Percentiles rank a stretch among this genome's conserved stretches.
Evolutionary conservation across 306 rosid species (phyloP).

Genomic region (Rosa persica): DNA sequence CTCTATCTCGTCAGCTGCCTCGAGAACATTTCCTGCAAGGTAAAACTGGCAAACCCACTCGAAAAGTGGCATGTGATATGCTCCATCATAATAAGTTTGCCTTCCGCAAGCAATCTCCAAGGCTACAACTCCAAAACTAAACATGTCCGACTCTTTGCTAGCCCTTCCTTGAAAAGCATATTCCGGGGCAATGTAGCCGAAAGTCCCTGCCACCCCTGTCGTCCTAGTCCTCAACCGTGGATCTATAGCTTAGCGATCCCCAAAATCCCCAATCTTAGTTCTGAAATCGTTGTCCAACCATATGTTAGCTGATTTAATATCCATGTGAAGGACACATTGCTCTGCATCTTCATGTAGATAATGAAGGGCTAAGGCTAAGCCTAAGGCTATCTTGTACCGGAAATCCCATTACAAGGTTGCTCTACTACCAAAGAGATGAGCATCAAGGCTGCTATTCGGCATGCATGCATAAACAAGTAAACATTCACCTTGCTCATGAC

Average conservation of each 20-base stretch:
- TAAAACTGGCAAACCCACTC: slow-evolving; percentile 43
- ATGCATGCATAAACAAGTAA: slow-evolving; percentile 38
- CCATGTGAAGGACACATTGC: slow-evolving; percentile 56
- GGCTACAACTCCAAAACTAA: not conserved
- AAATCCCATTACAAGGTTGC: slow-evolving; percentile 4
- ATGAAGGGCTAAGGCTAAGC: slow-evolving; percentile 1
- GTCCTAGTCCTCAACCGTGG: not conserved
- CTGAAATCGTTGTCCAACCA: slow-evolving; percentile 40
- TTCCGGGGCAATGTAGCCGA: not conserved
- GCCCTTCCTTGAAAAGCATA: not conserved
- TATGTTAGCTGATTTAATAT: slow-evolving; percentile 55
- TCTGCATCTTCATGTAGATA: slow-evolving; percentile 57
- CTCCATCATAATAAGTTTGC: not conserved
- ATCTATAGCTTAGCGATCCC: slow-evolving; percentile 20
- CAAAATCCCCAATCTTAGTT: slow-evolving; percentile 12
- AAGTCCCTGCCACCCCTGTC: not conserved
- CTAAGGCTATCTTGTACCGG: slow-evolving; percentile 9
- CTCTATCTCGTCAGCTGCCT: slow-evolving; percentile 45
- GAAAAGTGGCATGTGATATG: slow-evolving; percentile 8
- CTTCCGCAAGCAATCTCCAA: not conserved
- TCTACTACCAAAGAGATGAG: slow-evolving; percentile 6
- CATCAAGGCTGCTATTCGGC: slow-evolving; percentile 13
- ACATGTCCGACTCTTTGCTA: not conserved
- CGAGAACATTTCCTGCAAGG: slow-evolving; percentile 31
- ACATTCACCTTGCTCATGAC: slow-evolving; percentile 33